Evolutionary conservation across 495 filamentous ascomycete genomes (phyloP).

Genomic region (Penicillium silybi): DNA sequence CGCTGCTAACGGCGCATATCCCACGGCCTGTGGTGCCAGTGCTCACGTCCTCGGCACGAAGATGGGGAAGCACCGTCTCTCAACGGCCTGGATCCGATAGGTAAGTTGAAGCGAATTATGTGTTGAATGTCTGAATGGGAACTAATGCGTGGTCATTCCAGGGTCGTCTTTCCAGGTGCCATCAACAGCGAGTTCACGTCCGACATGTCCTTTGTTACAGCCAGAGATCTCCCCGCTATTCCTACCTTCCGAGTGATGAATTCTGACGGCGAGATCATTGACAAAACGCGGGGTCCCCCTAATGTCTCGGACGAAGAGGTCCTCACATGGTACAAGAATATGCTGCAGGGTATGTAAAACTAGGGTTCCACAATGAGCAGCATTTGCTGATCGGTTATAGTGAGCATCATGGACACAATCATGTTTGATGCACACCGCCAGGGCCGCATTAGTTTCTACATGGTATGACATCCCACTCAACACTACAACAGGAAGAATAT

Average conservation of each 20-base stretch:
- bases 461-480: conserved; percentile 51
- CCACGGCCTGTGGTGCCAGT: not conserved
- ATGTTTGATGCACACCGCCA: conserved; percentile 88
- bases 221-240: conserved; percentile 62
- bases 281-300: conserved; percentile 55
- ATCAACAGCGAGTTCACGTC: conserved; percentile 89
- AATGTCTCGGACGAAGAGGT: conserved; percentile 68
- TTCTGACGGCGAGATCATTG: conserved; percentile 74
- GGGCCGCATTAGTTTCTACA: conserved; percentile 89
- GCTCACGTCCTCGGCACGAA: conserved; percentile 12
- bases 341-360: conserved; percentile 52
- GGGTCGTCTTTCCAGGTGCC: conserved; percentile 91
- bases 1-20: conserved; percentile 1
- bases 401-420: conserved; percentile 90
- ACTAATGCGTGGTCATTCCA: conserved; percentile 21
- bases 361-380: not conserved
- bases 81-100: conserved; percentile 68
- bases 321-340: conserved; percentile 61
- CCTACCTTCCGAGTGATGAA: conserved; percentile 86
- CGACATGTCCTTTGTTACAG: conserved; percentile 67
- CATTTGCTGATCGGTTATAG: conserved; percentile 26
- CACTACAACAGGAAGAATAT: not conserved
- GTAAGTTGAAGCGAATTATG: conserved; percentile 28
- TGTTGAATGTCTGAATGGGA: not conserved
- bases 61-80: conserved; percentile 57